phyloP scores from a whole-genome alignment of 768 basidiomycete species.

The Coprinopsis strossmayeri region DNA sequence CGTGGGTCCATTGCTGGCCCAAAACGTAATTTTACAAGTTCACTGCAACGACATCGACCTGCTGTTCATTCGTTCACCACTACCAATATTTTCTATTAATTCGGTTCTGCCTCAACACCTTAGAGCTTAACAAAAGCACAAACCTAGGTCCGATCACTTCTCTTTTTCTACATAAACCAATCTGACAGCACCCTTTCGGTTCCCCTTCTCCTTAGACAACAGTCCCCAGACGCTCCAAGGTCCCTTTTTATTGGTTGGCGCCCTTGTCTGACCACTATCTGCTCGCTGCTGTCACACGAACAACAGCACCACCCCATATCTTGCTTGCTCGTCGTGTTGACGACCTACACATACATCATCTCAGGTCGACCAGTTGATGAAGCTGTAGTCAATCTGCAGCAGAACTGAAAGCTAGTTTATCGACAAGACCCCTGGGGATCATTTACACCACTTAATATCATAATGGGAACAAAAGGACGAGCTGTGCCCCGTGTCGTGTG shows the following conservation, averaged over 20 bases:
- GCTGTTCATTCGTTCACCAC: conserved; percentile 20
- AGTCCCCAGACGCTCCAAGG: too few species aligned
- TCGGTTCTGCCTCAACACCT: conserved; percentile 5
- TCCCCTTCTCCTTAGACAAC: conserved; percentile 1
- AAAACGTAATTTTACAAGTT: conserved; percentile 26
- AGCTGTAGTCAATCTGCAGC: conserved; percentile 22
- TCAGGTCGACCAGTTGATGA: conserved; percentile 20
- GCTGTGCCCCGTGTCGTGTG: conserved; percentile 80
- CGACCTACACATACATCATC: conserved; percentile 9
- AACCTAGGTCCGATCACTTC: conserved; percentile 23
- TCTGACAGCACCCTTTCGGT: conserved; percentile 6
- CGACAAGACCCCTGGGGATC: conserved; percentile 13
- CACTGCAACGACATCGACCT: conserved; percentile 10
- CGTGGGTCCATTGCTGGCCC: conserved; percentile 36
- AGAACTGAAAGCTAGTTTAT: conserved; percentile 10
- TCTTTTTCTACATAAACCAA: conserved; percentile 15
- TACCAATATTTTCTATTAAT: conserved; percentile 17
- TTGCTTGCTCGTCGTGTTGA: not conserved
- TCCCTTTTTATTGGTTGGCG: not conserved
- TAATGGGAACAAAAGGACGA: conserved; percentile 67
- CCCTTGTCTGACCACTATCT: not conserved
- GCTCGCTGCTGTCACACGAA: not conserved
- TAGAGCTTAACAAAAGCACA: conserved; percentile 9
- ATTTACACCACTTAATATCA: conserved; percentile 12
- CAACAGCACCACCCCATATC: not conserved